Conservation (phyloP, 352 stramenopile genomes). For the Thraustotheca clavata region DNA sequence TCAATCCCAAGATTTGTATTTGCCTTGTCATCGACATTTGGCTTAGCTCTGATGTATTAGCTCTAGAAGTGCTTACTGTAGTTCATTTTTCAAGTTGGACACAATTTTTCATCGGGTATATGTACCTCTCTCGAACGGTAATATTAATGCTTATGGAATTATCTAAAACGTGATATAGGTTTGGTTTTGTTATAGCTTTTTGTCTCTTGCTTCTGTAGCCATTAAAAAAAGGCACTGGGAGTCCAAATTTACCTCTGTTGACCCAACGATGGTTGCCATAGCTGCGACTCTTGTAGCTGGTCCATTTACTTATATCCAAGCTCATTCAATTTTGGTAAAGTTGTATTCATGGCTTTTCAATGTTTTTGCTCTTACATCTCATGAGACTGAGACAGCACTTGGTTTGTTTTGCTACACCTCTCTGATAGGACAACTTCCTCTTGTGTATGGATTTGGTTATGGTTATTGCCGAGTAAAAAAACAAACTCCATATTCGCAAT, state of each 20-base stretch:
- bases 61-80: background rate
- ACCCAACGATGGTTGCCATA: background rate
- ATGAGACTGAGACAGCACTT: background rate
- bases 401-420: background rate
- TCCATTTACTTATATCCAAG: background rate
- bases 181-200: background rate
- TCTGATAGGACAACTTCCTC: background rate
- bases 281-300: background rate
- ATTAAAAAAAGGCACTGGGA: background rate
- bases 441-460: background rate
- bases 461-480: too few species aligned
- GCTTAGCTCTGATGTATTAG: background rate
- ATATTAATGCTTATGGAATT: background rate
- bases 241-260: background rate
- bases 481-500: too few species aligned
- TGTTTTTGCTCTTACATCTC: background rate
- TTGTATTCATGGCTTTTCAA: background rate
- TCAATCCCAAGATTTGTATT: conserved; percentile 78
- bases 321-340: background rate
- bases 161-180: background rate
- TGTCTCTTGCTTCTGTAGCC: background rate
- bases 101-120: background rate
- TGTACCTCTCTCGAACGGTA: background rate
- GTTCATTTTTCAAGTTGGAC: background rate
- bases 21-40: conserved; percentile 34